Percentiles rank a stretch among this genome's conserved stretches.
phyloP scores from a whole-genome alignment of 257 asterid species.

The Fraxinus americana region DNA sequence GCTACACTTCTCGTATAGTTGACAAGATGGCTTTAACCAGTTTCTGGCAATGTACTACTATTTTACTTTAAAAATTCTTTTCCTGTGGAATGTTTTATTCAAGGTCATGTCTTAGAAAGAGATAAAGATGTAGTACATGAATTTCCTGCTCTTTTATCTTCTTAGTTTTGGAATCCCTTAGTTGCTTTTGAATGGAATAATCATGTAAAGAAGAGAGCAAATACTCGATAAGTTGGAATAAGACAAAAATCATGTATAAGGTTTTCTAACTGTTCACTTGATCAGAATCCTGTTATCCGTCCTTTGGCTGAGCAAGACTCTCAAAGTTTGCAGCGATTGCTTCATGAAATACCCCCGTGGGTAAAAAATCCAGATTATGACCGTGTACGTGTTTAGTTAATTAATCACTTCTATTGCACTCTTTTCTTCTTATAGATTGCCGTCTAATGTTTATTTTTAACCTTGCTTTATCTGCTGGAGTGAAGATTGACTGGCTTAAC shows the following conservation, averaged over 20 bases:
- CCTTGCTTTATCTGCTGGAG: constrained; percentile 23
- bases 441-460: constrained; percentile 15
- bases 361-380: constrained; percentile 93
- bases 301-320: constrained; percentile 83
- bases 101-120: background rate
- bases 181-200: constrained; percentile 8
- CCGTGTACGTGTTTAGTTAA: constrained; percentile 61
- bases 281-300: constrained; percentile 81
- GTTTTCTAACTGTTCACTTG: constrained; percentile 24
- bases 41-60: background rate
- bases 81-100: background rate
- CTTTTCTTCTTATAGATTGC: background rate
- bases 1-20: background rate
- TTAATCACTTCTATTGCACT: constrained; percentile 14
- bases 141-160: background rate
- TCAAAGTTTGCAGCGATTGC: constrained; percentile 59
- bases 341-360: constrained; percentile 94
- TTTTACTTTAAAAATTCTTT: background rate
- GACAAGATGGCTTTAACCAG: background rate
- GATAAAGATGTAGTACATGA: background rate
- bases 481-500: constrained; percentile 89
- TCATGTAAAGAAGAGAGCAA: background rate
- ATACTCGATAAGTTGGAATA: background rate
- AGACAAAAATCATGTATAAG: background rate
- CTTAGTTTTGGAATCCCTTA: background rate